A percentile compares a stretch with the other conserved stretches of the same genome.
Evolutionary conservation across 495 filamentous ascomycete species (phyloP).

Genomic region (Neurospora tetraspora): DNA sequence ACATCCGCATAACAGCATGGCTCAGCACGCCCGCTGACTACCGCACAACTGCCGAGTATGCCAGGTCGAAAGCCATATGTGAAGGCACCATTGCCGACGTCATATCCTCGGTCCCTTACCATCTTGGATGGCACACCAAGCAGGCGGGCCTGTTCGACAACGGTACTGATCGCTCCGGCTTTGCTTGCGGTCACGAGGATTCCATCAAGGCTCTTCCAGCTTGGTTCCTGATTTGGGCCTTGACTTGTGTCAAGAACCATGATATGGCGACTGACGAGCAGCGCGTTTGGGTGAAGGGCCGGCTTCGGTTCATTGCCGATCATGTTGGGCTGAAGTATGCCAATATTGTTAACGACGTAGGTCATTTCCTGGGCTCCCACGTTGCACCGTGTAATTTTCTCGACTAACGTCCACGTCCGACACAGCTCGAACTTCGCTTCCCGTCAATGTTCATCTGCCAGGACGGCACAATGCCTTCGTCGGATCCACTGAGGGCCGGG

Average conservation of each 20-base stretch:
- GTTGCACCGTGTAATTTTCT: neutral
- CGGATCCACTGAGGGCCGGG: conserved; percentile 4
- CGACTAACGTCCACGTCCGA: neutral
- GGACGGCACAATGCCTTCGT: conserved; percentile 19
- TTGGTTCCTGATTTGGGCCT: conserved; percentile 26
- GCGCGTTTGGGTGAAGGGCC: conserved; percentile 31
- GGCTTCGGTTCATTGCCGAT: conserved; percentile 31
- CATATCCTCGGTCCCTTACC: conserved; percentile 41
- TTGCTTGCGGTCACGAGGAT: conserved; percentile 30
- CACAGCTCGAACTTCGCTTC: conserved; percentile 33
- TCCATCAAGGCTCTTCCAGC: conserved; percentile 34
- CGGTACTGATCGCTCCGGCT: conserved; percentile 14
- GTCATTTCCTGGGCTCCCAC: neutral
- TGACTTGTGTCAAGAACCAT: conserved; percentile 28
- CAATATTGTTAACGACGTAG: conserved; percentile 28
- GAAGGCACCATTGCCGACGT: conserved; percentile 36
- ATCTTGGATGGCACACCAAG: conserved; percentile 38
- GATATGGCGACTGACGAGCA: conserved; percentile 38
- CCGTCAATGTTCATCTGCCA: conserved; percentile 39
- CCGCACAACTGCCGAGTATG: conserved; percentile 40
- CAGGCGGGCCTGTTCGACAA: conserved; percentile 11
- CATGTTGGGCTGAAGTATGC: conserved; percentile 37
- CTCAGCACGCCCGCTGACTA: conserved; percentile 39
- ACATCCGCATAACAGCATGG: conserved; percentile 40
- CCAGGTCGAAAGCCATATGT: conserved; percentile 27